These are phyloP conservation scores for Hyaloscypha finlandica DNA, from an alignment of 495 filamentous ascomycete genomes.

Conservation along the genomic window DNA sequence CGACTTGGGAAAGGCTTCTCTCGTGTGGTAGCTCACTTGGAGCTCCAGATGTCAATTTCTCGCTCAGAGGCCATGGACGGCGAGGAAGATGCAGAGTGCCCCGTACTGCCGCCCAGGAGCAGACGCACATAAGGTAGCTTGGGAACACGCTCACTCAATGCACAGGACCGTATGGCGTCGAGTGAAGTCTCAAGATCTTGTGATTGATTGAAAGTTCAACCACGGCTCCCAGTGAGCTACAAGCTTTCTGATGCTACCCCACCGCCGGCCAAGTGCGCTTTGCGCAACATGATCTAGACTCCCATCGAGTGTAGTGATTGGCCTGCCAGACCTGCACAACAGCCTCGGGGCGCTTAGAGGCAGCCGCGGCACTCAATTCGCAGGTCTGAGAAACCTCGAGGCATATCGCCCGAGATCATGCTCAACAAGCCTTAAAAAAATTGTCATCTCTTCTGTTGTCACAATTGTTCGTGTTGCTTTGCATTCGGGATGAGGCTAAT, in stretches of 20 bases:
- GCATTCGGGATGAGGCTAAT: background rate
- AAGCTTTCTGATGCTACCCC: background rate
- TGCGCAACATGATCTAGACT: background rate
- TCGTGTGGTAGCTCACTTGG: too few relatives aligned
- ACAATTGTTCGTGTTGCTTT: background rate
- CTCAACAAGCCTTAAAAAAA: background rate
- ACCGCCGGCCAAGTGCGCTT: background rate
- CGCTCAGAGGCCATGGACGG: too few relatives aligned
- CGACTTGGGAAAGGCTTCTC: too few relatives aligned
- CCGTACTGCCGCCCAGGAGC: background rate
- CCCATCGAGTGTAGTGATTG: background rate
- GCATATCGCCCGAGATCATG: background rate
- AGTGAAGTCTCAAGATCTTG: background rate
- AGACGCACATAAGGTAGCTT: background rate
- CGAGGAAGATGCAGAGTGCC: too few relatives aligned
- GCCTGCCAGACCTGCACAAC: background rate
- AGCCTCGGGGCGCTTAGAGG: conserved; percentile 4
- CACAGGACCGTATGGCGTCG: background rate
- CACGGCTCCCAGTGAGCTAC: background rate
- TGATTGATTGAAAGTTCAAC: background rate
- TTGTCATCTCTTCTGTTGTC: background rate
- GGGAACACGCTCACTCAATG: background rate
- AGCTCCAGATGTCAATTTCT: too few relatives aligned
- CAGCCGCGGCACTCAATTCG: background rate
- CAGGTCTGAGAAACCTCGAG: background rate